Percentiles rank a stretch among this genome's conserved stretches.
Evolutionary conservation across 176 grass and related monocot species (phyloP).

Genomic region (Luzula sylvatica): DNA sequence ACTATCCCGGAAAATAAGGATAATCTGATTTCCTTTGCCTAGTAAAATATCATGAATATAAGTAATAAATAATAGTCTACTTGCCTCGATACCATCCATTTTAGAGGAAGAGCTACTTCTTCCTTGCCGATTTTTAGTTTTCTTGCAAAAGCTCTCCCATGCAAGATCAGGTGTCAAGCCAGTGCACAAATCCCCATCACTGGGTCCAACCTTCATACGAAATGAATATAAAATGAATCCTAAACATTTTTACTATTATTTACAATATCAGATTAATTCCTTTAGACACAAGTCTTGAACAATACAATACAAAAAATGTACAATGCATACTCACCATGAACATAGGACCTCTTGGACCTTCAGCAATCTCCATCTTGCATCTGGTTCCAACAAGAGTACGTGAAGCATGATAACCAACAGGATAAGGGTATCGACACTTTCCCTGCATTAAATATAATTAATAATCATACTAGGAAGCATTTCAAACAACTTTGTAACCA

Average conservation of each 20-base stretch:
- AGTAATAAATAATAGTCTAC: background rate
- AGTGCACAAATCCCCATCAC: slow-evolving; percentile 35
- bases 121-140: slow-evolving; percentile 41
- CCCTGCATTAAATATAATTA: slow-evolving; percentile 32
- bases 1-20: no score
- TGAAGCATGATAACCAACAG: slow-evolving; percentile 56
- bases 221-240: no score
- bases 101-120: slow-evolving; percentile 56
- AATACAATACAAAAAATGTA: no score
- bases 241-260: no score
- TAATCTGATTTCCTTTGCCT: no score
- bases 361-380: slow-evolving; percentile 58
- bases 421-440: slow-evolving; percentile 74
- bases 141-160: slow-evolving; percentile 81
- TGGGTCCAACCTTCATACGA: slow-evolving; percentile 46
- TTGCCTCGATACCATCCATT: slow-evolving; percentile 84
- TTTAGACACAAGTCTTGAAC: no score
- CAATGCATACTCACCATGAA: slow-evolving; percentile 39
- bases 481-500: no score
- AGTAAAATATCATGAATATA: no score
- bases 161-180: slow-evolving; percentile 68
- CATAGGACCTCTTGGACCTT: slow-evolving; percentile 63
- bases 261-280: no score
- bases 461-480: no score
- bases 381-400: slow-evolving; percentile 48